Evolutionary conservation across 2,329 filamentous ascomycete genomes (phyloP), one percentile per base, ranked within the genome.

Genomic region (Botrytis aclada): DNA sequence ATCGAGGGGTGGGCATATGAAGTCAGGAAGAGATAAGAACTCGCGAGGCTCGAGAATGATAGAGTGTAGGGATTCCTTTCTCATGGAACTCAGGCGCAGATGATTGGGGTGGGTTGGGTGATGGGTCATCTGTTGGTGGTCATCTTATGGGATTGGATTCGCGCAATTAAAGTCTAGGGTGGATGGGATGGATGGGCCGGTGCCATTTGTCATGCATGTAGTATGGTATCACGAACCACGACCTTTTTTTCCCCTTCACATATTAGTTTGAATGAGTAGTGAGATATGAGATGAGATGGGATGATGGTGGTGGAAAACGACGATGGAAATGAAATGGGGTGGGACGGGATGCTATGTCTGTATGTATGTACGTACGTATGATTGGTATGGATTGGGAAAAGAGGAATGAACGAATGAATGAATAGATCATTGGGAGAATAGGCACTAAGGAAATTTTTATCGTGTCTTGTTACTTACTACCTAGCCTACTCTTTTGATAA

Each of bases 1-100:
- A 98, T 98, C 80, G 94, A 97, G 72, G 95, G 95, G 5, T 98
- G 95, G 95, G 90, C 94, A 14, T 90, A 86, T 58, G 95, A 98
- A 84, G 88, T 97, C 79, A 95, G 96, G 86, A 92, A 91, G 84
- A 72, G 71, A 43, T 72, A 72, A 63, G 39, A 39, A 45, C 22
- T 62, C 37, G 32, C 6, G 41, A 45, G 16, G 20, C 62, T 10
- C 7, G 16, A n/a, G 32, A 47, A 32, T 51, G 25, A 37, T 47
- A 54, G 37, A 37, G 62, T 12, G 47, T 66, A 32, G 37, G 8
- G 16, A 25, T 56, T 43, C 34, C 25, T n/a, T 54, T 56, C 25
- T 56, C 25, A 32, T 39, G 25, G 25, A 47, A 54, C 25, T 39
- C 64, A 29, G 64, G 34, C 45, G 64, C 34, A 54, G 64, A 29